phyloP scores from a whole-genome alignment of 139 green algal genomes.

The Chlorella ohadii region DNA sequence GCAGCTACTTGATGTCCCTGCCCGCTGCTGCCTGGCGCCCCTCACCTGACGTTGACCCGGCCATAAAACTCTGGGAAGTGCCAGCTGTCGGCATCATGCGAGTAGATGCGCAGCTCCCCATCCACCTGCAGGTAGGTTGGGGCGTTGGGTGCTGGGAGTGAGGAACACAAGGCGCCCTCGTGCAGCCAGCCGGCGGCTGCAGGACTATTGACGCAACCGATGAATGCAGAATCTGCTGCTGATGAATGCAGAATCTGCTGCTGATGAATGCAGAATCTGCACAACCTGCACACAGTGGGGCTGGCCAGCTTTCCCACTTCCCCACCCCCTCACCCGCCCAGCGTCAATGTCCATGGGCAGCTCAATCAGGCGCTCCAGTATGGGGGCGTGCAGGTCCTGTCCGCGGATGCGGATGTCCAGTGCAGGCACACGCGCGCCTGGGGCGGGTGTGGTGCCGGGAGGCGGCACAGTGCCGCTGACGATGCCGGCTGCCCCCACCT shows the following conservation, averaged over 20 bases:
- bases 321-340: constrained; percentile 53
- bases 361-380: constrained; percentile 89
- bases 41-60: constrained; percentile 52
- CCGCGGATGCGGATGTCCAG: constrained; percentile 55
- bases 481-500: constrained; percentile 57
- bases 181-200: too few relatives aligned
- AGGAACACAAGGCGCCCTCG: too few relatives aligned
- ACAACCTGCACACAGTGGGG: too few relatives aligned
- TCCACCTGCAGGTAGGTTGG: constrained; percentile 29
- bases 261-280: too few relatives aligned
- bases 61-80: constrained; percentile 83
- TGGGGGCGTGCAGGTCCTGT: constrained; percentile 74
- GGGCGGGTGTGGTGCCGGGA: neutral
- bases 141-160: too few relatives aligned
- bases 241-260: too few relatives aligned
- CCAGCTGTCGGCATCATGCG: constrained; percentile 70
- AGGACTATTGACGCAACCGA: too few relatives aligned
- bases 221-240: too few relatives aligned
- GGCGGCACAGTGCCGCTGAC: neutral
- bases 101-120: constrained; percentile 76
- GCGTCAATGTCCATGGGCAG: constrained; percentile 91
- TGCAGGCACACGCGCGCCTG: neutral
- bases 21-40: neutral
- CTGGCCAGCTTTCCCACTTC: too few relatives aligned
- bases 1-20: neutral